Conservation (phyloP, 192 early-diverging fungal species). For the Haplosporangium gracile region DNA sequence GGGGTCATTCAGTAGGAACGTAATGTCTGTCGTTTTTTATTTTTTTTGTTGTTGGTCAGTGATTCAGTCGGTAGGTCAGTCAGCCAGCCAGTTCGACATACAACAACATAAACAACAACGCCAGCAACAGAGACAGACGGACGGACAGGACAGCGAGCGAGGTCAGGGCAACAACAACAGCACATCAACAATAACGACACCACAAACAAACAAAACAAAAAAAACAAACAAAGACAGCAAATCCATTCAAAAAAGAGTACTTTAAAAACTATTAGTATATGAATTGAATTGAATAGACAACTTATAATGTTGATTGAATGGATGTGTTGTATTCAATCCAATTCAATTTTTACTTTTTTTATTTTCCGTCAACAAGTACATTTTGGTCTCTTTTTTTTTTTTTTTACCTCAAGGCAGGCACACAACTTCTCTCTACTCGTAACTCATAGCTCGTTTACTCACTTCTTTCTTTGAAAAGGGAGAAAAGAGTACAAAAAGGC, state of each 20-base stretch:
- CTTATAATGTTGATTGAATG: background rate
- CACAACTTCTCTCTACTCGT: background rate
- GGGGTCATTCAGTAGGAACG: background rate
- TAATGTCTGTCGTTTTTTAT: background rate
- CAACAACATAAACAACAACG: background rate
- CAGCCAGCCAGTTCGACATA: background rate
- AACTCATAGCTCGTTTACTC: background rate
- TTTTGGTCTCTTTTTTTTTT: background rate
- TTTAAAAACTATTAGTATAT: background rate
- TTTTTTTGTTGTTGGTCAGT: background rate
- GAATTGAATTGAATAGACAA: background rate
- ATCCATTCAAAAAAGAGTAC: background rate
- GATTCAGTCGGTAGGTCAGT: background rate
- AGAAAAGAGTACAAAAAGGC: slow-evolving; percentile 11
- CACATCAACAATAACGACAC: background rate
- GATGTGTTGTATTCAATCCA: background rate
- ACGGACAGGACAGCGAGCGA: background rate
- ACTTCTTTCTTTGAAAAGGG: background rate
- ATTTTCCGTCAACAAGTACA: background rate
- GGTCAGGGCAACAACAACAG: slow-evolving; percentile 2
- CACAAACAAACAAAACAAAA: background rate
- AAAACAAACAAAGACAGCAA: background rate
- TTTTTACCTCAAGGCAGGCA: background rate
- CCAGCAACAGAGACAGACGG: background rate
- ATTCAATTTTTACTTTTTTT: background rate